Conservation (phyloP, 345 rosid species). For the Salix udensis region DNA sequence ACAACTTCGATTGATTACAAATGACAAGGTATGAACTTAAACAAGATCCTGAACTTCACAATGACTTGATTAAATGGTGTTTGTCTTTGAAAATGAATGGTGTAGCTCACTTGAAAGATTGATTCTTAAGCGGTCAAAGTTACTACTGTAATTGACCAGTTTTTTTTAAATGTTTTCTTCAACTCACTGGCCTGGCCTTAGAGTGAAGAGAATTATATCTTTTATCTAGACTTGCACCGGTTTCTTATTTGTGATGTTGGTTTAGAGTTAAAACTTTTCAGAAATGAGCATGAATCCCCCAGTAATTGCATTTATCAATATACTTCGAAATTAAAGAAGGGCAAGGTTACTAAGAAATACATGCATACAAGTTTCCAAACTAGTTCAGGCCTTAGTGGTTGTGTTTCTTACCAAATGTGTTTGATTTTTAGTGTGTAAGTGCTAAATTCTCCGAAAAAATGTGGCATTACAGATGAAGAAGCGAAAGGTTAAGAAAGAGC, state of each 20-base stretch:
- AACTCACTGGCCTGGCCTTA: neutral
- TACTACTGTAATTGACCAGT: neutral
- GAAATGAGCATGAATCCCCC: neutral
- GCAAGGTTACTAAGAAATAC: neutral
- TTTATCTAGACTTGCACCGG: neutral
- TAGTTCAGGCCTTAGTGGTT: neutral
- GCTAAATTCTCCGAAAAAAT: too few species aligned
- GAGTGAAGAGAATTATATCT: neutral
- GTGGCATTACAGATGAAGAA: too few species aligned
- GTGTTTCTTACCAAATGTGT: neutral
- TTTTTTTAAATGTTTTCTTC: neutral
- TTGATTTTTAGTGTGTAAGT: neutral
- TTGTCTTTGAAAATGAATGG: neutral
- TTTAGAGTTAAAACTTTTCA: neutral
- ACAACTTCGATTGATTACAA: conserved; percentile 24
- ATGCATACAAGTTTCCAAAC: neutral
- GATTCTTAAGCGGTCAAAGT: neutral
- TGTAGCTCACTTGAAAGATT: neutral
- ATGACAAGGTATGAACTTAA: conserved; percentile 49
- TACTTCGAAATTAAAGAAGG: neutral
- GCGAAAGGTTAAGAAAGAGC: conserved; percentile 36
- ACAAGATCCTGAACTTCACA: neutral
- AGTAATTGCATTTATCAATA: neutral
- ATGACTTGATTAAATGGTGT: neutral
- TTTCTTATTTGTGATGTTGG: neutral